phyloP scores from a whole-genome alignment of 495 filamentous ascomycete genomes.

The Aspergillus bridgeri region DNA sequence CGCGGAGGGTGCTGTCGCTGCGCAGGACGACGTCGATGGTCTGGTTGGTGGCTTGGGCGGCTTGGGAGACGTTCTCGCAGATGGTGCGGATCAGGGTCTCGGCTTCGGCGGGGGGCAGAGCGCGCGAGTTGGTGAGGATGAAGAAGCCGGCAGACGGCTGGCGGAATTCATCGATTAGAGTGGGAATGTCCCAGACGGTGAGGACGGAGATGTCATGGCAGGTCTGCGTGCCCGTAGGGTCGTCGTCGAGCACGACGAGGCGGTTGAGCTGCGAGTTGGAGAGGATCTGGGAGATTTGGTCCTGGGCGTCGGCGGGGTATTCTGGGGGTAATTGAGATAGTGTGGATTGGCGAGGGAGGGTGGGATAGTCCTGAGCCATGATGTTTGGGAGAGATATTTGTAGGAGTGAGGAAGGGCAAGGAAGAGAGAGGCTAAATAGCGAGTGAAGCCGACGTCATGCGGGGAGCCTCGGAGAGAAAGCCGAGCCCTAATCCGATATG shows the following conservation, averaged over 20 bases:
- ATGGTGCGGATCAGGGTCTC: slow-evolving; percentile 42
- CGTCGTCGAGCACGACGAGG: slow-evolving; percentile 53
- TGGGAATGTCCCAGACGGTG: slow-evolving; percentile 48
- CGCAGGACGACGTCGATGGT: slow-evolving; percentile 50
- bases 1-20: slow-evolving; percentile 51
- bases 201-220: slow-evolving; percentile 56
- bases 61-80: slow-evolving; percentile 42
- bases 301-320: slow-evolving; percentile 31
- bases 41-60: slow-evolving; percentile 33
- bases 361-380: slow-evolving; percentile 29
- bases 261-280: slow-evolving; percentile 29
- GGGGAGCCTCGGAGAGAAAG: slow-evolving; percentile 4
- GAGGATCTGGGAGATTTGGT: slow-evolving; percentile 34
- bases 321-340: slow-evolving; percentile 32
- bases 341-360: slow-evolving; percentile 28
- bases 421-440: neutral
- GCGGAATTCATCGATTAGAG: slow-evolving; percentile 40
- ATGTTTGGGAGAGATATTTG: neutral
- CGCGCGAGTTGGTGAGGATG: slow-evolving; percentile 55
- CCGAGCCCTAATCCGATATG: slow-evolving; percentile 9
- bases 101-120: slow-evolving; percentile 43
- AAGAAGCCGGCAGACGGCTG: slow-evolving; percentile 44
- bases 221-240: slow-evolving; percentile 56
- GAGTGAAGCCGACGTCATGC: neutral
- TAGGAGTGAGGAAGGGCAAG: neutral